Evolutionary conservation across 75 land plant genomes (phyloP).

Genomic region (Larix kaempferi): DNA sequence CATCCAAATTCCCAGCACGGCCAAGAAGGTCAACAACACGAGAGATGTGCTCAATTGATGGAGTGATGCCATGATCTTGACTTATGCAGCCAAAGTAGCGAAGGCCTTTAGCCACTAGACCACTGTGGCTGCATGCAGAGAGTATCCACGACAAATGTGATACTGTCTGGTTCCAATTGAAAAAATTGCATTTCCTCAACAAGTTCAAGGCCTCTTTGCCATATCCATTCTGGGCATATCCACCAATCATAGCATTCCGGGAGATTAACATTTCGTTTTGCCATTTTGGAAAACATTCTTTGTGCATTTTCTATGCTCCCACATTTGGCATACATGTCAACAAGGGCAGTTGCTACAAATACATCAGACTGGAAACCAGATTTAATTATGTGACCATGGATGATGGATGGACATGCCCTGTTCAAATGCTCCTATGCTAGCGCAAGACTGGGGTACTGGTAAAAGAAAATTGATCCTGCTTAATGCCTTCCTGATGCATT

Average conservation of each 20-base stretch:
- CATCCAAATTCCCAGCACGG: conserved; percentile 31
- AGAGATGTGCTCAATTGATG: conserved; percentile 37
- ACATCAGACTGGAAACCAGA: conserved; percentile 16
- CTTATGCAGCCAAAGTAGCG: conserved; percentile 35
- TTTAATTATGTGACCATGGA: conserved; percentile 28
- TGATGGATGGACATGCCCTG: conserved; percentile 33
- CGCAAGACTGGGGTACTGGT: conserved; percentile 37
- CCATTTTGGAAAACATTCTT: conserved; percentile 31
- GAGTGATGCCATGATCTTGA: conserved; percentile 27
- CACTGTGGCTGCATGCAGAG: conserved; percentile 55
- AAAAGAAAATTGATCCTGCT: conserved; percentile 23
- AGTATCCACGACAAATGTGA: conserved; percentile 43
- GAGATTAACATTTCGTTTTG: conserved; percentile 31
- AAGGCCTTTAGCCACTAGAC: conserved; percentile 31
- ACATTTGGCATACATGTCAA: conserved; percentile 55
- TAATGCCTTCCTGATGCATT: conserved; percentile 19
- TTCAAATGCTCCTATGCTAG: conserved; percentile 23
- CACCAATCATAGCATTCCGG: conserved; percentile 53
- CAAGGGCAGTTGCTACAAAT: conserved; percentile 37
- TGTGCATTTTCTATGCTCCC: conserved; percentile 41
- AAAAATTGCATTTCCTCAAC: conserved; percentile 28
- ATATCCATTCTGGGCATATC: conserved; percentile 38
- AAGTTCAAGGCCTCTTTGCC: conserved; percentile 29
- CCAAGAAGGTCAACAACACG: conserved; percentile 50
- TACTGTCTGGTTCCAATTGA: conserved; percentile 32